phyloP scores from a whole-genome alignment of 371 early-diverging fungal species.

The Mucor piriformis region DNA sequence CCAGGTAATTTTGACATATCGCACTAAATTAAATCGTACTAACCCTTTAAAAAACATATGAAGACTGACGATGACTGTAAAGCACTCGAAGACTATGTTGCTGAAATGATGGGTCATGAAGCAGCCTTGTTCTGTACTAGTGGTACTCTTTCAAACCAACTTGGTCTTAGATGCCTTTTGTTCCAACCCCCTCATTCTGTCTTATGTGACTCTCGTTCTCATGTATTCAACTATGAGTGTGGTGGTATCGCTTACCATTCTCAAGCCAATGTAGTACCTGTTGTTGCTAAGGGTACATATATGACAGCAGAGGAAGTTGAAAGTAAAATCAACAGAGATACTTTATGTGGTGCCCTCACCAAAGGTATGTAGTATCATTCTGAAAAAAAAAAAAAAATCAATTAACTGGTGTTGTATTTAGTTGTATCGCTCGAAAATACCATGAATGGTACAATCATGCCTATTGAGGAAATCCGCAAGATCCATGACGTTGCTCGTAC shows the following conservation, averaged over 20 bases:
- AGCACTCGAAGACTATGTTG: conserved; percentile 69
- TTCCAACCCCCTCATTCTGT: conserved; percentile 80
- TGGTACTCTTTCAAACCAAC: conserved; percentile 86
- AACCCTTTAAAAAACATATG: background rate
- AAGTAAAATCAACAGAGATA: conserved; percentile 31
- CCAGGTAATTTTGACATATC: conserved; percentile 42
- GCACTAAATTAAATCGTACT: background rate
- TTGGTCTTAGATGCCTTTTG: conserved; percentile 78
- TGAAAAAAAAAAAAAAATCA: background rate
- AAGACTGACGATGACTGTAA: conserved; percentile 34
- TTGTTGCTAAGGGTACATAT: conserved; percentile 62
- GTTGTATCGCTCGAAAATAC: conserved; percentile 90
- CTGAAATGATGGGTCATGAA: conserved; percentile 77
- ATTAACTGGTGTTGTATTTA: conserved; percentile 1
- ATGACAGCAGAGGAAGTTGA: conserved; percentile 74
- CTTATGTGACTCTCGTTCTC: conserved; percentile 77
- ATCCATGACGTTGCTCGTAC: conserved; percentile 64
- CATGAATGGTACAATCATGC: conserved; percentile 79
- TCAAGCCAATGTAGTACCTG: conserved; percentile 73
- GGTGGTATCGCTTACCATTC: conserved; percentile 84
- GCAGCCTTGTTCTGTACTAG: conserved; percentile 81
- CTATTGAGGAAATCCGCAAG: conserved; percentile 68
- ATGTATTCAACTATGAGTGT: conserved; percentile 80
- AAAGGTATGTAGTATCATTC: conserved; percentile 30
- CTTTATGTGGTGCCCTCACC: conserved; percentile 69